Percentiles rank a stretch among this genome's conserved stretches.
Evolutionary conservation across 31 red algal genomes (phyloP).

Genomic region (Asparagopsis taxiformis): DNA sequence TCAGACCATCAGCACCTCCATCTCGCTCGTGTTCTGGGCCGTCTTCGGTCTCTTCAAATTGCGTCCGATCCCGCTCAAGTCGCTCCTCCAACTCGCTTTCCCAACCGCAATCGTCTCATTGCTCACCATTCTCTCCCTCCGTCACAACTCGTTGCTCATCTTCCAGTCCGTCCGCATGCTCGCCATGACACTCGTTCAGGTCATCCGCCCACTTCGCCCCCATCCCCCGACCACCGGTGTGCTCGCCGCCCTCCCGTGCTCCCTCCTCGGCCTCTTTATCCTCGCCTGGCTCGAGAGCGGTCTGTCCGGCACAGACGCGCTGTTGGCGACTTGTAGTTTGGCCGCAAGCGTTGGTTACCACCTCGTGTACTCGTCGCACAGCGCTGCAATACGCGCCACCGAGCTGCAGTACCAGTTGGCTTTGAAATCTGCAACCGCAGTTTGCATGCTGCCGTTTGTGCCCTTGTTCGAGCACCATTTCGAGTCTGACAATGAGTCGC

Average conservation of each 20-base stretch:
- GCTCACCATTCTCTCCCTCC: neutral
- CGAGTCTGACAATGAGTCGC: neutral
- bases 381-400: neutral
- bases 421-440: neutral
- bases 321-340: neutral
- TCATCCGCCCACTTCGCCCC: neutral
- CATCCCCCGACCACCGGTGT: neutral
- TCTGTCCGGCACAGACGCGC: neutral
- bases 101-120: neutral
- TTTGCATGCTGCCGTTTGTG: neutral
- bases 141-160: neutral
- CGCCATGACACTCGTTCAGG: neutral
- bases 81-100: neutral
- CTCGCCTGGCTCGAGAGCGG: neutral
- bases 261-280: neutral
- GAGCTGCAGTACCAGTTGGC: constrained; percentile 3
- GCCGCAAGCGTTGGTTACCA: neutral
- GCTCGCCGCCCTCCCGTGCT: neutral
- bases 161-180: neutral
- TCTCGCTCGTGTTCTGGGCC: constrained; percentile 38
- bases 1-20: neutral
- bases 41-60: constrained; percentile 35
- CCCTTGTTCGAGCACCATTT: neutral
- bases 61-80: neutral
- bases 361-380: neutral